Base-by-base conservation (phyloP, 1,284 basidiomycete species). In the Tilletia walkeri region DNA sequence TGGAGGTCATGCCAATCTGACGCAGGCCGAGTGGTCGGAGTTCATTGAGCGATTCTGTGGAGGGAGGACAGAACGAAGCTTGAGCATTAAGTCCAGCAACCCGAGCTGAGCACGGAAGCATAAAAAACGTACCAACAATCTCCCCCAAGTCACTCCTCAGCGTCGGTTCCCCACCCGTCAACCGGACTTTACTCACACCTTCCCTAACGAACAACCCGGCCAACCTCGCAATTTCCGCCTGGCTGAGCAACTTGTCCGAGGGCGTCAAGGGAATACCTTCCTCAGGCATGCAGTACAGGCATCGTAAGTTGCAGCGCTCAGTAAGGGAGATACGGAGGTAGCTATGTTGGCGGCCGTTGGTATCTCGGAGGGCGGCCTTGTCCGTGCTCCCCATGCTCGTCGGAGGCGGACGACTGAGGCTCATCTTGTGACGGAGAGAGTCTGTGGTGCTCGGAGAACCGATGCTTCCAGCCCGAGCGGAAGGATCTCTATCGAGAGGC, bases 251-350 rank as follows among this genome's bases (percentile, higher is more conserved):
- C 70, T 90, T 87, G 9, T 86, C 85, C 48, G 86, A 85, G 1
- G 92, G 92, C 9, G 91, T 90, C 24, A 94, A 86, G 66, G 90
- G 88, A 0, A 93, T 86, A 47, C 92, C 92, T 77, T 92, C 89
- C 70, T 87, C 88, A 1, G 92, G 93, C 93, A 94, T 95, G 80
- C 93, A 95, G 80, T 94, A 94, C 78, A 92, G 76, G 91, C 93
- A 94, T 84, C 93, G 88, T 68, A 95, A 85, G 84, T 94, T 94
- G 84, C 93, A 95, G 71, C 89, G 86, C 83, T 95, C 93, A 0
- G 93, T 94, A 54, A 94, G 85, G 2, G 91, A 93, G 71, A 94
- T 92, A 63, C 92, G 88, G 16, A 94, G 87, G 82, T 94, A 94
- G 82, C 91, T 89, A 82, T 94, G 92, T 36, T 74, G 70, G 0